Conservation (phyloP, 2,329 filamentous ascomycete species). For the Chrysoporthe cubensis region DNA sequence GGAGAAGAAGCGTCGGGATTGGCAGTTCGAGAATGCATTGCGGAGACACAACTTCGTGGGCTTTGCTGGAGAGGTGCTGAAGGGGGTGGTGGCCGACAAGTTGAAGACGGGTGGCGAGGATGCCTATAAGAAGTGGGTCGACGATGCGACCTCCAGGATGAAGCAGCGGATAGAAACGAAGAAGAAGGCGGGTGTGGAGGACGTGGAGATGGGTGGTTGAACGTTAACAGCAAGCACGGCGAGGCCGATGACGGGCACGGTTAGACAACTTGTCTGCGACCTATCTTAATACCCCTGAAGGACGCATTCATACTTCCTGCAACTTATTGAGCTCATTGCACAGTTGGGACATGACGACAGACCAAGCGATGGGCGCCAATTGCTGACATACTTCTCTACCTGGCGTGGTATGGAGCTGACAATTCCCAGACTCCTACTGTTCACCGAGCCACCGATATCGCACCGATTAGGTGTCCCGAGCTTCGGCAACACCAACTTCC, state of each 20-base stretch:
- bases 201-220: conserved; percentile 39
- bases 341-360: background rate
- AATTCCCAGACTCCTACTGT: background rate
- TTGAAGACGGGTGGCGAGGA: conserved; percentile 64
- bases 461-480: background rate
- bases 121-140: conserved; percentile 74
- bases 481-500: background rate
- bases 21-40: conserved; percentile 95
- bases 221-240: background rate
- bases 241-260: background rate
- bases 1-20: conserved; percentile 80
- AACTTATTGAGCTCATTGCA: background rate
- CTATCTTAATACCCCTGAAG: conserved; percentile 12
- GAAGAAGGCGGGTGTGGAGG: conserved; percentile 35
- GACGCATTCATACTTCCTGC: background rate
- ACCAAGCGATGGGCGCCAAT: background rate
- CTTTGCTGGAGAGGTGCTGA: conserved; percentile 88
- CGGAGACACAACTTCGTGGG: conserved; percentile 94
- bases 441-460: background rate
- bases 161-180: conserved; percentile 39
- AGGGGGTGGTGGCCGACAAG: conserved; percentile 80
- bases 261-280: conserved; percentile 17
- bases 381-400: background rate
- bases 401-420: background rate
- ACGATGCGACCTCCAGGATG: conserved; percentile 52